These are phyloP conservation scores for Polychytrium aggregatum DNA, from an alignment of 192 early-diverging fungal species.

Conservation along the genomic window DNA sequence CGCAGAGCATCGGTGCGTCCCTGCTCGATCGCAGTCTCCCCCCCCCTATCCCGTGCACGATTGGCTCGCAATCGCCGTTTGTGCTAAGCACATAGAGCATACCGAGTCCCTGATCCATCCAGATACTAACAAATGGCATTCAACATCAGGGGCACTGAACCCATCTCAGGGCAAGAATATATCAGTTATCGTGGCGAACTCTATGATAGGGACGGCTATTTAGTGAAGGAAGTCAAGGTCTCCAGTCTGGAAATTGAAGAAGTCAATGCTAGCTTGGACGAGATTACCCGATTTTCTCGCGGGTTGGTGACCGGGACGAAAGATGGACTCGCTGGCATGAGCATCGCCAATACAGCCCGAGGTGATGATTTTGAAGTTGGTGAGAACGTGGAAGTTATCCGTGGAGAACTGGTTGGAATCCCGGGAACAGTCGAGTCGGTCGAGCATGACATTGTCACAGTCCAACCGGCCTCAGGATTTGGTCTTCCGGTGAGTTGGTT, in stretches of 20 bases:
- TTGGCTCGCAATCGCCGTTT: background rate
- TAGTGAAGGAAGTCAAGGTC: slow-evolving; percentile 64
- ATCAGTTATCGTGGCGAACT: no score
- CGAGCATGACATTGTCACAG: slow-evolving; percentile 57
- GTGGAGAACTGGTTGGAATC: slow-evolving; percentile 72
- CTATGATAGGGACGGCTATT: slow-evolving; percentile 59
- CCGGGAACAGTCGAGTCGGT: slow-evolving; percentile 66
- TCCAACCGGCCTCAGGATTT: slow-evolving; percentile 30
- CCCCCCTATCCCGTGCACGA: background rate
- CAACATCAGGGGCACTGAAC: no score
- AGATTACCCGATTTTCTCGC: slow-evolving; percentile 72
- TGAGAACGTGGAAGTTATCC: slow-evolving; percentile 75
- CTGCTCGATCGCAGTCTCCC: background rate
- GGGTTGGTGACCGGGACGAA: slow-evolving; percentile 51
- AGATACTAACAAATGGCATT: no score
- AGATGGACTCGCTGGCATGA: slow-evolving; percentile 23
- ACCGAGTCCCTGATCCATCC: no score
- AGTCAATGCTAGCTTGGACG: slow-evolving; percentile 83
- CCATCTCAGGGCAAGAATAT: no score
- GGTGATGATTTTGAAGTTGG: slow-evolving; percentile 46
- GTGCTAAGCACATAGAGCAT: no score
- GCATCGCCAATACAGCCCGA: slow-evolving; percentile 6
- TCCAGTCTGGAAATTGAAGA: slow-evolving; percentile 36
- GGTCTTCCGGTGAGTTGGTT: slow-evolving; percentile 5
- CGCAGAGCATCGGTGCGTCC: slow-evolving; percentile 17